Percentiles rank a stretch among this genome's conserved stretches.
Evolutionary conservation across 23 red algal species (phyloP).

Genomic region (Pyropia haitanensis): DNA sequence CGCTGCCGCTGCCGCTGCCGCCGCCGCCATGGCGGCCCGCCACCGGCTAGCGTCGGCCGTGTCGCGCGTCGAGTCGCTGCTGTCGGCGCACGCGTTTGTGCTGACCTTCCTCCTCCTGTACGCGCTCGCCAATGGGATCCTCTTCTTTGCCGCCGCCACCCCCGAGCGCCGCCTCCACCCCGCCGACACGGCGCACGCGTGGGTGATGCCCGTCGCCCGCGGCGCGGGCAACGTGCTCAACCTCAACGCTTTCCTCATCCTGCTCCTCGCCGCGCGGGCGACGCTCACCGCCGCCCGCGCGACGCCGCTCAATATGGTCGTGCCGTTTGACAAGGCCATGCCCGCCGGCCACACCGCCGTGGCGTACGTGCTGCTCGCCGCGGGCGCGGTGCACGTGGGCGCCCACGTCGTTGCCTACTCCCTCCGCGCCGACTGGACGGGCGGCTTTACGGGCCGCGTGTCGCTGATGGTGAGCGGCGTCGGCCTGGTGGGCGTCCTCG

Average conservation of each 20-base stretch:
- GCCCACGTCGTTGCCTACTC: constrained; percentile 43
- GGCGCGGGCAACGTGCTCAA: constrained; percentile 55
- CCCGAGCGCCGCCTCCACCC: constrained; percentile 4
- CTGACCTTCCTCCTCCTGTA: constrained; percentile 31
- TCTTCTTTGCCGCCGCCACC: constrained; percentile 35
- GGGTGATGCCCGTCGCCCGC: constrained; percentile 28
- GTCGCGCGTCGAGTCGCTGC: constrained; percentile 8
- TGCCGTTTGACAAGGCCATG: constrained; percentile 75
- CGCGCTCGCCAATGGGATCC: constrained; percentile 16
- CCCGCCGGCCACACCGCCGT: constrained; percentile 58
- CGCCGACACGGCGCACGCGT: not conserved
- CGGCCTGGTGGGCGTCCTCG: constrained; percentile 18
- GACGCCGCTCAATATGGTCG: constrained; percentile 60
- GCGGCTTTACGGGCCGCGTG: constrained; percentile 21
- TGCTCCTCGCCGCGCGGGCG: constrained; percentile 52
- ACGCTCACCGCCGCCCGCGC: constrained; percentile 50
- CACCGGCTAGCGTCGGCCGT: too few relatives aligned
- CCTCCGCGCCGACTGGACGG: constrained; percentile 3
- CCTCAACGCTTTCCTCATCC: constrained; percentile 54
- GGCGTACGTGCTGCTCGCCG: constrained; percentile 23
- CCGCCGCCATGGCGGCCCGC: too few relatives aligned
- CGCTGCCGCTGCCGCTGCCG: too few relatives aligned
- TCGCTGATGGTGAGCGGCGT: constrained; percentile 26
- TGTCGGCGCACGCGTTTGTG: constrained; percentile 26
- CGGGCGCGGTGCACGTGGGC: constrained; percentile 21